A percentile compares a stretch with the other conserved stretches of the same genome.
phyloP scores from a whole-genome alignment of 176 grass and related monocot species.

The Pharus latifolius region DNA sequence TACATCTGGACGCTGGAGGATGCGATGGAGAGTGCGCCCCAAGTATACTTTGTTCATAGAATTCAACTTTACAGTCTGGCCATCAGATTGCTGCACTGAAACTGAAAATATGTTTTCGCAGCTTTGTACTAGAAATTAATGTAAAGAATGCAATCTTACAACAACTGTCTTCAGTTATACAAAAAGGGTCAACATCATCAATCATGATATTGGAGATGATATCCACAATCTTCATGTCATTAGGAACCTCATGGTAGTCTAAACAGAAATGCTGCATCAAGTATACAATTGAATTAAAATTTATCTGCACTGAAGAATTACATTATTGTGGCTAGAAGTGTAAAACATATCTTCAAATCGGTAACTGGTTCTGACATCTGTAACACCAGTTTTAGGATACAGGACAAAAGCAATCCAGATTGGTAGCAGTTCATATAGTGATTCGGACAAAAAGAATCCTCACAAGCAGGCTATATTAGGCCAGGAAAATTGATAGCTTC shows the following conservation, averaged over 20 bases:
- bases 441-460: not conserved
- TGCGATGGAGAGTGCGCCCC: not conserved
- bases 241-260: constrained; percentile 8
- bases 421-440: no score
- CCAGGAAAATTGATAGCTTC: not conserved
- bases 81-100: not conserved
- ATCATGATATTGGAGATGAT: constrained; percentile 8
- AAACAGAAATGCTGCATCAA: not conserved
- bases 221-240: not conserved
- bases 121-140: constrained; percentile 5
- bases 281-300: constrained; percentile 6
- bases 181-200: constrained; percentile 3
- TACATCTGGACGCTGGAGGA: constrained; percentile 11
- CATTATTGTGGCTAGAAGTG: not conserved
- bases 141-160: constrained; percentile 9
- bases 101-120: constrained; percentile 6
- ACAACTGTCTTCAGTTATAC: constrained; percentile 2
- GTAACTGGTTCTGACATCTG: not conserved
- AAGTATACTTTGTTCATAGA: constrained; percentile 24
- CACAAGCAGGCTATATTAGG: not conserved
- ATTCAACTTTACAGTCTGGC: constrained; percentile 9
- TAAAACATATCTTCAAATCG: not conserved
- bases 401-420: no score
- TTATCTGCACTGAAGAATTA: not conserved
- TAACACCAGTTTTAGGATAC: not conserved